A percentile compares a stretch with the other conserved stretches of the same genome.
Conservation (phyloP, 768 basidiomycete genomes). For the Hypholoma fasciculare region DNA sequence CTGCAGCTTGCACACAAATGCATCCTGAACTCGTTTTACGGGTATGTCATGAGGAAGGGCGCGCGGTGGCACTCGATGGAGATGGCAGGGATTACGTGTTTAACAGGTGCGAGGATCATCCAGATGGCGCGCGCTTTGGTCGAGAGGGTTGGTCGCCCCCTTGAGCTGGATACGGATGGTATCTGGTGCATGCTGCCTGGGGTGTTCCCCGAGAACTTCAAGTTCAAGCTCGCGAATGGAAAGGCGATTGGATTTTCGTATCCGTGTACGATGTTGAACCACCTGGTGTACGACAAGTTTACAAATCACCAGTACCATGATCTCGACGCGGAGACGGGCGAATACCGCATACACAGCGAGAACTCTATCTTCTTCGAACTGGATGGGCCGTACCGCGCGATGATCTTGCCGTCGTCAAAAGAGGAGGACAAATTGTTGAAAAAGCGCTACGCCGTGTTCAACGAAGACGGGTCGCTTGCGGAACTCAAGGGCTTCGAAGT, state of each 20-base stretch:
- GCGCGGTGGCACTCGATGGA: slow-evolving; percentile 99
- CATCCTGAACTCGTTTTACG: slow-evolving; percentile 99
- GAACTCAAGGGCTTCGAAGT: slow-evolving; percentile 99
- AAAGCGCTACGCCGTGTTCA: slow-evolving; percentile 99
- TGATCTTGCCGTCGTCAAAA: slow-evolving; percentile 98
- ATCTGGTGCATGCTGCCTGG: slow-evolving; percentile 99
- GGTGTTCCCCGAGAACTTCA: slow-evolving; percentile 97
- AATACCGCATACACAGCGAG: slow-evolving; percentile 86
- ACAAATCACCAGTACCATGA: slow-evolving; percentile 99
- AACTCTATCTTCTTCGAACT: slow-evolving; percentile 99
- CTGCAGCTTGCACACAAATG: slow-evolving; percentile 99
- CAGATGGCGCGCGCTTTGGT: slow-evolving; percentile 98
- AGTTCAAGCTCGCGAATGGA: slow-evolving; percentile 85
- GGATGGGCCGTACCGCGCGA: slow-evolving; percentile 97
- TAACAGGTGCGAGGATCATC: slow-evolving; percentile 97
- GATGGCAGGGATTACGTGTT: slow-evolving; percentile 99
- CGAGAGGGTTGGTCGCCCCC: slow-evolving; percentile 95
- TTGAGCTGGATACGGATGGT: slow-evolving; percentile 97
- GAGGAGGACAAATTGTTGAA: slow-evolving; percentile 98
- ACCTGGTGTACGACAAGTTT: slow-evolving; percentile 92
- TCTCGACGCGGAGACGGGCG: slow-evolving; percentile 79
- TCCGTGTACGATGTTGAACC: slow-evolving; percentile 99
- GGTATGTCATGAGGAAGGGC: slow-evolving; percentile 99
- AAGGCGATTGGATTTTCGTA: slow-evolving; percentile 91
- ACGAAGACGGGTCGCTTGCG: slow-evolving; percentile 95